phyloP scores from a whole-genome alignment of 2,329 filamentous ascomycete species.

The Fusarium papillatum region DNA sequence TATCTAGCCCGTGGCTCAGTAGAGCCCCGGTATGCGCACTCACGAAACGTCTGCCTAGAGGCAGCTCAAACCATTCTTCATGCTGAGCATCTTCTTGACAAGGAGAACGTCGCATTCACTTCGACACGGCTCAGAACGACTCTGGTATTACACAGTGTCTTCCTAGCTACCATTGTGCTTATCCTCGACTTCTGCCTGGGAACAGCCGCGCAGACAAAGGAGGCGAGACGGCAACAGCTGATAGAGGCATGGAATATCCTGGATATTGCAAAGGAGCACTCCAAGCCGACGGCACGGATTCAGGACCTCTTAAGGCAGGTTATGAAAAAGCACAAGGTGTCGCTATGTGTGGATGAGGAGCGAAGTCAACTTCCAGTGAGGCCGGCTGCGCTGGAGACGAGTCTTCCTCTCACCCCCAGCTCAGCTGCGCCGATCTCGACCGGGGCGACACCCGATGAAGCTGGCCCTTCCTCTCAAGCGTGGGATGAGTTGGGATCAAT shows the following conservation, averaged over 20 bases:
- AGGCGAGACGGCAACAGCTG: conserved; percentile 43
- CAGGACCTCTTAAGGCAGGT: conserved; percentile 48
- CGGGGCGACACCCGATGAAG: conserved; percentile 21
- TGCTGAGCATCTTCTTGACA: conserved; percentile 45
- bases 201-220: conserved; percentile 37
- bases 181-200: conserved; percentile 50
- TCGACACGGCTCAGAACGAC: conserved; percentile 46
- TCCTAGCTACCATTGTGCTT: conserved; percentile 50
- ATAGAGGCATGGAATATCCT: conserved; percentile 50
- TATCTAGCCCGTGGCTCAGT: conserved; percentile 51
- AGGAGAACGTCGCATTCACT: conserved; percentile 44
- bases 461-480: conserved; percentile 38
- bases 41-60: conserved; percentile 48
- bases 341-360: conserved; percentile 24
- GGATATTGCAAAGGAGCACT: conserved; percentile 47
- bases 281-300: conserved; percentile 46
- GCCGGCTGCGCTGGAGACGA: neutral
- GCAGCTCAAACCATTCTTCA: conserved; percentile 49
- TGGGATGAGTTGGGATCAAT: conserved; percentile 44
- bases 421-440: conserved; percentile 40
- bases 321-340: conserved; percentile 48
- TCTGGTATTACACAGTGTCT: conserved; percentile 50
- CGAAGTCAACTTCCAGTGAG: neutral
- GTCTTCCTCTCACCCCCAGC: conserved; percentile 46
- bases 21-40: conserved; percentile 49